phyloP scores from a whole-genome alignment of 2,329 filamentous ascomycete genomes.

The Rhinocladiella mackenziei region DNA sequence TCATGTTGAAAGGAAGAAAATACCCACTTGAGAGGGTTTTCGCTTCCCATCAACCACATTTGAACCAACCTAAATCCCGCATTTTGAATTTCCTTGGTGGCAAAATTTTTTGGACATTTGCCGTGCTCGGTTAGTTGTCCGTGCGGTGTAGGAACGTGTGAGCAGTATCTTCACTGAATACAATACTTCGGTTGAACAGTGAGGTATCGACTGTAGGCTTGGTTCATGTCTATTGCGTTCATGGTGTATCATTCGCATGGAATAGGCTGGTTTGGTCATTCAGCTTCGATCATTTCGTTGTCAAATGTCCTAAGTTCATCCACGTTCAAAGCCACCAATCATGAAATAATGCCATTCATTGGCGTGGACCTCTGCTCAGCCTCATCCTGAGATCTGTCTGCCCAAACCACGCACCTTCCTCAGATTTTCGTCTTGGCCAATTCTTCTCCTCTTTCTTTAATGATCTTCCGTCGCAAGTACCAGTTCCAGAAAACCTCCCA shows the following conservation, averaged over 20 bases:
- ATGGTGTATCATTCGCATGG: background rate
- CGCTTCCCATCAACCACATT: conserved; percentile 3
- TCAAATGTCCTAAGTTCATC: too few relatives aligned
- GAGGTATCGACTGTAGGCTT: too few relatives aligned
- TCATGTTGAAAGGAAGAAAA: background rate
- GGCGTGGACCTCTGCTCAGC: background rate
- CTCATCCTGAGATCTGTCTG: background rate
- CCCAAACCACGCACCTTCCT: conserved; percentile 10
- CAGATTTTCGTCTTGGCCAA: conserved; percentile 56
- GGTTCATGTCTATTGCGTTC: background rate
- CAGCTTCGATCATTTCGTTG: too few relatives aligned
- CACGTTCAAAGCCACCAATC: too few relatives aligned
- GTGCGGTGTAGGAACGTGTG: background rate
- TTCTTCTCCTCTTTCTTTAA: conserved; percentile 35
- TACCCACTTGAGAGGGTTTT: background rate
- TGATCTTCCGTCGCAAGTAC: conserved; percentile 57
- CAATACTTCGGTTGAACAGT: background rate
- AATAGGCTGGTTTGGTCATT: too few relatives aligned
- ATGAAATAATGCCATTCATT: background rate
- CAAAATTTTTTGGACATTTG: conserved; percentile 1
- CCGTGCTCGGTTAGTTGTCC: background rate
- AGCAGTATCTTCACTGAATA: background rate
- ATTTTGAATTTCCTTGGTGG: background rate
- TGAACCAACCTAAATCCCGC: too few relatives aligned
- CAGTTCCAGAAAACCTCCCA: conserved; percentile 71